Conservation (phyloP, 1,139 yeast species). For the Kurtzmaniella natalensis region DNA sequence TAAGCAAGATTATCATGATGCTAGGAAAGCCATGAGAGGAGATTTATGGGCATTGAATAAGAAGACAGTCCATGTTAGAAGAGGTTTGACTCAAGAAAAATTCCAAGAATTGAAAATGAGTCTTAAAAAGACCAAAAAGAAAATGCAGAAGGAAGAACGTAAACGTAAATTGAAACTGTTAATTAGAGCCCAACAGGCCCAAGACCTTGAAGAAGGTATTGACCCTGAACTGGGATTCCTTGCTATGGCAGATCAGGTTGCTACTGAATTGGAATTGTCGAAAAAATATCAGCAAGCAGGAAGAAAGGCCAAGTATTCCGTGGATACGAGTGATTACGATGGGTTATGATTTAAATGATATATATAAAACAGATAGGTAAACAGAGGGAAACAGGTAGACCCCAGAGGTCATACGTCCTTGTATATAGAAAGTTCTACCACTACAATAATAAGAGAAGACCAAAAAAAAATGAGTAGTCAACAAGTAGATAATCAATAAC, state of each 20-base stretch:
- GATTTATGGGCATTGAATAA: constrained; percentile 86
- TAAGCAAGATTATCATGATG: constrained; percentile 79
- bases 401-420: too few relatives aligned
- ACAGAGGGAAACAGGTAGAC: too few relatives aligned
- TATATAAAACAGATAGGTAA: too few relatives aligned
- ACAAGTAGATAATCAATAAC: too few relatives aligned
- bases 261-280: constrained; percentile 30
- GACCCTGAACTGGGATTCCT: constrained; percentile 21
- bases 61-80: constrained; percentile 51
- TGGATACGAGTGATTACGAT: constrained; percentile 19
- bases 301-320: constrained; percentile 21
- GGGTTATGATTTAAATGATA: constrained; percentile 15
- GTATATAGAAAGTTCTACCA: constrained; percentile 1
- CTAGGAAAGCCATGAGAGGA: constrained; percentile 79
- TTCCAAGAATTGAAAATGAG: constrained; percentile 34
- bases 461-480: neutral
- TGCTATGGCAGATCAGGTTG: constrained; percentile 32
- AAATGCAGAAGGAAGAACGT: constrained; percentile 39
- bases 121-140: constrained; percentile 38
- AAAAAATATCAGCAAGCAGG: constrained; percentile 32
- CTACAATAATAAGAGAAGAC: neutral
- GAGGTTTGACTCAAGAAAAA: constrained; percentile 25
- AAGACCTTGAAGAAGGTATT: constrained; percentile 22
- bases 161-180: constrained; percentile 40
- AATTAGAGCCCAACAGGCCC: constrained; percentile 21